phyloP scores from a whole-genome alignment of 352 stramenopile genomes.

The Phytophthora sp. region DNA sequence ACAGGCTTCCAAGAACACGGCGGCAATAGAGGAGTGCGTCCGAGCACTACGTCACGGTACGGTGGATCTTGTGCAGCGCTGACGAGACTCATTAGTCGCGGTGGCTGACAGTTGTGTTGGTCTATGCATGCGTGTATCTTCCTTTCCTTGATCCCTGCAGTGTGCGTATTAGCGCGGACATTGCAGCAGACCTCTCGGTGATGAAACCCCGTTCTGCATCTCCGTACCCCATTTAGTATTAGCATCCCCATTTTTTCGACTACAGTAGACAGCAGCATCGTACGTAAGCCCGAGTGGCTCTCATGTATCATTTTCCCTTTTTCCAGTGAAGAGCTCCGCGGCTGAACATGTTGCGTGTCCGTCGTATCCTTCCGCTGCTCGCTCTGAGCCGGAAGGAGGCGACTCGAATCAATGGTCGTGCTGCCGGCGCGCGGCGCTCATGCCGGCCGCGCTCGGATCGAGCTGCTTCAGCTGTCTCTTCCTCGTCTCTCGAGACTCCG shows the following conservation, averaged over 20 bases:
- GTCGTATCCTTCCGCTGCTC: background rate
- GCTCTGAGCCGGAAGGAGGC: constrained; percentile 10
- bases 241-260: constrained; percentile 8
- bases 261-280: background rate
- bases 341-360: constrained; percentile 25
- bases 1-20: constrained; percentile 66
- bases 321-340: no score
- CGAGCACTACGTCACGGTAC: constrained; percentile 78
- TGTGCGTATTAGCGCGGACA: constrained; percentile 70
- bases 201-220: constrained; percentile 11
- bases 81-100: background rate
- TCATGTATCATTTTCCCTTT: constrained; percentile 26
- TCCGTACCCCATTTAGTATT: constrained; percentile 21
- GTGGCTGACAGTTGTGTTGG: background rate
- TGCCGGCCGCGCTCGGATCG: constrained; percentile 13
- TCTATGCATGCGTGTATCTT: background rate
- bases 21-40: constrained; percentile 84
- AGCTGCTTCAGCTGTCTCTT: constrained; percentile 19
- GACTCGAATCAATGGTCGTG: background rate
- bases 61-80: constrained; percentile 8
- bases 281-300: constrained; percentile 7
- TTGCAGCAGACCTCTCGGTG: constrained; percentile 70
- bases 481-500: constrained; percentile 33
- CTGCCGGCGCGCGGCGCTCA: constrained; percentile 12
- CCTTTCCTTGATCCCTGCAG: constrained; percentile 23